Evolutionary conservation across 176 grass and related monocot genomes (phyloP).

Genomic region (Puccinellia tenuiflora): DNA sequence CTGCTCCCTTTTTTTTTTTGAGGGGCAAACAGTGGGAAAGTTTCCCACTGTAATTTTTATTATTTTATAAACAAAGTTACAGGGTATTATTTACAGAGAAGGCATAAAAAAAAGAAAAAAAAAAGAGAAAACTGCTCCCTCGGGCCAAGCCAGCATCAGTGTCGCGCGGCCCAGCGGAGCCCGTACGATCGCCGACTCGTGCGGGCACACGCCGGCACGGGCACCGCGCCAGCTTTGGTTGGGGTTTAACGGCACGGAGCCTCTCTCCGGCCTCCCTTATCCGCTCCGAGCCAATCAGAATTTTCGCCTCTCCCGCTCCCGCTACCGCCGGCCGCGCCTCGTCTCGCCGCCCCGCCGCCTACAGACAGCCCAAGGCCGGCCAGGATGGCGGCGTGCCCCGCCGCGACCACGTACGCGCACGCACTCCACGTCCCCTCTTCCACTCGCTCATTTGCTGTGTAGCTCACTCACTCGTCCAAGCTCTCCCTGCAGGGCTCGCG

Average conservation of each 20-base stretch:
- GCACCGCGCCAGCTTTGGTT: not conserved
- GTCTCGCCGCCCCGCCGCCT: not conserved
- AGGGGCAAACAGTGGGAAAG: no score
- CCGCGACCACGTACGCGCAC: conserved; percentile 33
- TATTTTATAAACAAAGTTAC: no score
- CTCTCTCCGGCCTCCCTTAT: conserved; percentile 4
- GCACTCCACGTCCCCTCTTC: not conserved
- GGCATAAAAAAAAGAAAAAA: no score
- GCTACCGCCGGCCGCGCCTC: not conserved
- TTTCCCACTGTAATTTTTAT: no score
- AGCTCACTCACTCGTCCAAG: not conserved
- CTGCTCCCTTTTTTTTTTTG: no score
- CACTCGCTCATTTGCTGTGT: no score
- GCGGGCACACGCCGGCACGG: not conserved
- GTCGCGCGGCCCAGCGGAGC: not conserved
- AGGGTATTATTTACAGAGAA: no score
- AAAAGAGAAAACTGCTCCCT: no score
- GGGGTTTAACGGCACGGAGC: not conserved
- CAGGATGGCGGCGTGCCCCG: conserved; percentile 27
- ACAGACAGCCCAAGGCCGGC: not conserved
- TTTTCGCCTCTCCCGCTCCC: not conserved
- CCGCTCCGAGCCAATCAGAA: conserved; percentile 13
- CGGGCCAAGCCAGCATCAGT: no score
- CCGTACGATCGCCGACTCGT: not conserved
- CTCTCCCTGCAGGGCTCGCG: conserved; percentile 20